These are phyloP conservation scores for Aspergillus affinis DNA, from an alignment of 495 filamentous ascomycete genomes.

Conservation along the genomic window DNA sequence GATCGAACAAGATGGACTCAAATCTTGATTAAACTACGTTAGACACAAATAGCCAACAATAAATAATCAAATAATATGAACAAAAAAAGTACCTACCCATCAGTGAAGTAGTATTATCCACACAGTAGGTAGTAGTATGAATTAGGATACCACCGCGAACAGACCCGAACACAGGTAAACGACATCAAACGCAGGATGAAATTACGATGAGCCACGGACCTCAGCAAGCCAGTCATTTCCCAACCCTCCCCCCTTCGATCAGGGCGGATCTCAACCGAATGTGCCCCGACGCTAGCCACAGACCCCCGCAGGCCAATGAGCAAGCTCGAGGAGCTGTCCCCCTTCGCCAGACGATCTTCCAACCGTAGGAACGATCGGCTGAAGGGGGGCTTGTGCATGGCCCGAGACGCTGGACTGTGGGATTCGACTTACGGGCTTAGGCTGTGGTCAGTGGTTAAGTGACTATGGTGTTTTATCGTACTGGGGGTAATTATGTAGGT, in stretches of 20 bases:
- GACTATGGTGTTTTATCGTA: too few species aligned
- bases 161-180: neutral
- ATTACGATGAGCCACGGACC: constrained; percentile 12
- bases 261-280: constrained; percentile 15
- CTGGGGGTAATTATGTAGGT: too few species aligned
- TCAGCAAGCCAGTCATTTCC: neutral
- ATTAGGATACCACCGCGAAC: constrained; percentile 5
- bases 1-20: too few species aligned
- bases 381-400: constrained; percentile 15
- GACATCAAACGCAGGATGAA: constrained; percentile 3
- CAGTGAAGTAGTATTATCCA: too few species aligned
- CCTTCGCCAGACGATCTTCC: constrained; percentile 10
- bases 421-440: neutral
- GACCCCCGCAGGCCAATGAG: constrained; percentile 10
- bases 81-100: too few species aligned
- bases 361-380: constrained; percentile 10
- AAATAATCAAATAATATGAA: too few species aligned
- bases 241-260: constrained; percentile 8
- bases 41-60: too few species aligned
- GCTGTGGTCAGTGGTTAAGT: too few species aligned
- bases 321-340: constrained; percentile 3
- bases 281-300: constrained; percentile 17
- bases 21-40: too few species aligned
- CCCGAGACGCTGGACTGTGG: constrained; percentile 12
- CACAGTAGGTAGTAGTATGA: neutral